Percentiles rank a stretch among this genome's conserved stretches.
These are phyloP conservation scores for Xylariaceae sp. DNA, from an alignment of 2,329 filamentous ascomycete species.

Conservation along the genomic window DNA sequence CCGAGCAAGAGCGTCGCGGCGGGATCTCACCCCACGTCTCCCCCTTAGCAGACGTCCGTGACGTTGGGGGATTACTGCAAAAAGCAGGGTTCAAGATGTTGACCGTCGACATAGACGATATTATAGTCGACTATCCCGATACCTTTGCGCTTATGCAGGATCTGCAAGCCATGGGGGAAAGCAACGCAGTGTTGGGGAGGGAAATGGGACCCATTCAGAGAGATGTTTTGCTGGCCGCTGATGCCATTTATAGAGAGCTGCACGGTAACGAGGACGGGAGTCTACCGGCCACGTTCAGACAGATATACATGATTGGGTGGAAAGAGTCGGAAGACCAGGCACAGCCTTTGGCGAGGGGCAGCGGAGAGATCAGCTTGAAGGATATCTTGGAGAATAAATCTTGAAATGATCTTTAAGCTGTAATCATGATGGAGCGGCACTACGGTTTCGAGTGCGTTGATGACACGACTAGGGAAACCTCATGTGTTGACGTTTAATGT, in stretches of 20 bases:
- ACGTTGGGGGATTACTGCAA: constrained; percentile 83
- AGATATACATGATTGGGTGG: constrained; percentile 99
- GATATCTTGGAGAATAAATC: constrained; percentile 62
- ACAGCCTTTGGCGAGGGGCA: constrained; percentile 78
- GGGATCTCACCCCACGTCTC: constrained; percentile 89
- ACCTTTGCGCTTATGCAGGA: constrained; percentile 90
- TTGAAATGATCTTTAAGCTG: constrained; percentile 13
- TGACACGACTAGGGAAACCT: too few species aligned
- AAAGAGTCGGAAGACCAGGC: constrained; percentile 78
- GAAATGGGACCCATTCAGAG: constrained; percentile 74
- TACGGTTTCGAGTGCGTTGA: too few species aligned
- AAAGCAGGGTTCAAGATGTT: constrained; percentile 91
- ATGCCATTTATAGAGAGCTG: constrained; percentile 83
- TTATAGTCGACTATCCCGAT: constrained; percentile 90
- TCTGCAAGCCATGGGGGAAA: constrained; percentile 94
- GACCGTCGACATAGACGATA: constrained; percentile 96
- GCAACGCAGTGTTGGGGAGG: constrained; percentile 81
- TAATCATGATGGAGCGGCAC: too few species aligned
- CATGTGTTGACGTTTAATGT: too few species aligned
- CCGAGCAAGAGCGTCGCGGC: constrained; percentile 85
- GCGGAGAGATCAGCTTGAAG: constrained; percentile 82
- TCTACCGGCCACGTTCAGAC: constrained; percentile 85
- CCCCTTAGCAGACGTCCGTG: constrained; percentile 85
- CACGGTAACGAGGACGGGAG: constrained; percentile 78
- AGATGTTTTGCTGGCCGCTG: constrained; percentile 82